Evolutionary conservation across 2,329 filamentous ascomycete genomes (phyloP), one percentile per base, ranked within the genome.

Genomic region (Aspergillus sp.): DNA sequence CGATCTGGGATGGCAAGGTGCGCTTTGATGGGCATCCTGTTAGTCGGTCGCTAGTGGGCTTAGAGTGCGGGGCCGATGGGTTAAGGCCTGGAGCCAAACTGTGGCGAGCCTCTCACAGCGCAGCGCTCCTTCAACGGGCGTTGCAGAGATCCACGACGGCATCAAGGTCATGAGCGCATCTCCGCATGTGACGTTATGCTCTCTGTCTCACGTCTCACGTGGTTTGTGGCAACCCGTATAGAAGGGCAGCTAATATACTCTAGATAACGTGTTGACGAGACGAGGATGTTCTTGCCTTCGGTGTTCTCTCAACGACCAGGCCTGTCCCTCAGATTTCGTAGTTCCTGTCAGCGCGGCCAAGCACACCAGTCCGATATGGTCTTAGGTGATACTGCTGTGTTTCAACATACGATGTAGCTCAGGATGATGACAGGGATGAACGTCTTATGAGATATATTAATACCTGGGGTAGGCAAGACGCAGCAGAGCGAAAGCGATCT

Each of bases 181-280:
- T 44, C 51, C 45, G 52, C 56, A 58, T 58, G 54, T 56, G 56
- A 58, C 45, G 39, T 48, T 17, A 30, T 33, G 45, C 27, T 22
- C 39, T 27, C 15, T 17, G 46, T 51, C 47, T 48, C 54, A 56
- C 41, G 46, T 51, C 47, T 48, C 54, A 56, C 41, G 12, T 34
- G 33, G 20, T 37, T 33, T n/a, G 44, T 33, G 22, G 22, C 44
- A 46, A 46, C 42, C 42, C 20, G 27, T 11, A 11, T 9, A 30
- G 27, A 30, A 30, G 27, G 27, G 27, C 27, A 11, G 27, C 8
- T 30, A 30, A 30, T 30, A 30, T 30, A n/a, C 22, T 46, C 42
- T 6, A 46, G 44, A 46, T 9, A 46, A 46, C 22, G n/a, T 15
- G 13, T 8, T 9, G 19, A 46, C 7, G 15, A 30, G 24, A 46